phyloP scores from a whole-genome alignment of 495 filamentous ascomycete genomes.

The Hypoxylon fuscum region DNA sequence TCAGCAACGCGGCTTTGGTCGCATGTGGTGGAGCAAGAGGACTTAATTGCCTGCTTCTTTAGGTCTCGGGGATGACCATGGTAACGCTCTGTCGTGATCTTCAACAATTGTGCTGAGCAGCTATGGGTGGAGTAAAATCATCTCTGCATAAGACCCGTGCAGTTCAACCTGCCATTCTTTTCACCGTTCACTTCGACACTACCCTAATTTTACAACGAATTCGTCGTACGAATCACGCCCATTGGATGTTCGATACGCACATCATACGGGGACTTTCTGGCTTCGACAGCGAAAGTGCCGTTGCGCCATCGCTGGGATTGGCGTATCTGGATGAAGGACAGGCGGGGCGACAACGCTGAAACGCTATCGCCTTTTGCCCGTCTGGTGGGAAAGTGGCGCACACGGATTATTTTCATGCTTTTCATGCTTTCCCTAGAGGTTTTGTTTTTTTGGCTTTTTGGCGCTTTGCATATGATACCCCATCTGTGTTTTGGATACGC shows the following conservation, averaged over 20 bases:
- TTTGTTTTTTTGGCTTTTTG: constrained; percentile 32
- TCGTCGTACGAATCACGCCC: constrained; percentile 26
- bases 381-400: constrained; percentile 34
- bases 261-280: constrained; percentile 35
- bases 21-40: constrained; percentile 60
- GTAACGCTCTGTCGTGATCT: constrained; percentile 17
- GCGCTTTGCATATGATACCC: constrained; percentile 62
- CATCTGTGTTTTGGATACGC: constrained; percentile 64
- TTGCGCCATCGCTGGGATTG: constrained; percentile 53
- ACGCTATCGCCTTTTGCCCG: constrained; percentile 50
- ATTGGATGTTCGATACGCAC: constrained; percentile 33
- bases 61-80: constrained; percentile 14
- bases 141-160: constrained; percentile 17
- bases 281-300: constrained; percentile 54
- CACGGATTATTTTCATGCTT: constrained; percentile 22
- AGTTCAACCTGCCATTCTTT: constrained; percentile 46
- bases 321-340: constrained; percentile 35
- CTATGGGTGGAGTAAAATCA: constrained; percentile 18
- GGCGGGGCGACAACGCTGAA: constrained; percentile 51
- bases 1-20: constrained; percentile 71
- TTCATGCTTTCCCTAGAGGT: constrained; percentile 16
- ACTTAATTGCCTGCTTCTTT: constrained; percentile 13
- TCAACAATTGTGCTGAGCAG: constrained; percentile 37
- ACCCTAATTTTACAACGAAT: constrained; percentile 27
- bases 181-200: constrained; percentile 36